phyloP scores from a whole-genome alignment of 306 rosid species.

The Hippophae rhamnoides region DNA sequence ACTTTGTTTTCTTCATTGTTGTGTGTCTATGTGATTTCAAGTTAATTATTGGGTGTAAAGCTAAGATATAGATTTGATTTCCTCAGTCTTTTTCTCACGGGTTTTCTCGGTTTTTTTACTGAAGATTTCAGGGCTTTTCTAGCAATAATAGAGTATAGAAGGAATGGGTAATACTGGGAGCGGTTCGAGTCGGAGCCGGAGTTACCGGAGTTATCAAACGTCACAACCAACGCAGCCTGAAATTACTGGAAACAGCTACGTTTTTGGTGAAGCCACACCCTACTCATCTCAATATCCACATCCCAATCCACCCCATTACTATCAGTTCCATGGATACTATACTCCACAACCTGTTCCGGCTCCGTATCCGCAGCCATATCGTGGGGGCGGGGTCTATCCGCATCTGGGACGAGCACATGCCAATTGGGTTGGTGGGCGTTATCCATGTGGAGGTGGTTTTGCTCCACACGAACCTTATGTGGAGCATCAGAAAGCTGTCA shows the following conservation, averaged over 20 bases:
- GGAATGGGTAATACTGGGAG: constrained; percentile 35
- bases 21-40: no score
- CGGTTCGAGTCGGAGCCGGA: constrained; percentile 14
- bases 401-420: background rate
- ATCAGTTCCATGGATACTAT: constrained; percentile 18
- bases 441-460: constrained; percentile 15
- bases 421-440: constrained; percentile 13
- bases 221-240: constrained; percentile 13
- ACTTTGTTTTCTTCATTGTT: no score
- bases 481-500: constrained; percentile 32
- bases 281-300: constrained; percentile 20
- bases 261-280: constrained; percentile 17
- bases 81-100: background rate
- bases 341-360: constrained; percentile 20
- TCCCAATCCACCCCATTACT: constrained; percentile 16
- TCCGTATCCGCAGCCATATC: constrained; percentile 10
- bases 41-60: no score
- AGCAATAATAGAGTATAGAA: no score
- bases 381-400: constrained; percentile 8
- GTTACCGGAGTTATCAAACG: constrained; percentile 17
- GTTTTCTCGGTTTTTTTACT: background rate
- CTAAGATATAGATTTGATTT: background rate
- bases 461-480: constrained; percentile 12
- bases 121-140: background rate
- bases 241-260: background rate